Evolutionary conservation across 768 basidiomycete species (phyloP).

Genomic region (Pisolithus orientalis): DNA sequence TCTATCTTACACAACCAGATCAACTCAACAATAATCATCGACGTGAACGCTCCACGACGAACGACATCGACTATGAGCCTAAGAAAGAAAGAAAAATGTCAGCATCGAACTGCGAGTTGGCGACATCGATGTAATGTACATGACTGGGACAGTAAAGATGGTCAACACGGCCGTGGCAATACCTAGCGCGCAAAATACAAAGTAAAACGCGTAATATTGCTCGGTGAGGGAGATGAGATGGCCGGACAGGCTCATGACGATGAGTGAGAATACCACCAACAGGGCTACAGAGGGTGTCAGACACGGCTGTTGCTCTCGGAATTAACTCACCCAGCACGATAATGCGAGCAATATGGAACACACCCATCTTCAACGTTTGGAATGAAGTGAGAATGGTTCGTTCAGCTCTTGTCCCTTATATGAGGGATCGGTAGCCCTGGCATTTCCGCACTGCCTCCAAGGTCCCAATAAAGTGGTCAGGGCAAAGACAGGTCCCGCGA

Average conservation of each 20-base stretch:
- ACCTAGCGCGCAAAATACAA: conserved; percentile 21
- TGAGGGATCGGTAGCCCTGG: too few species aligned
- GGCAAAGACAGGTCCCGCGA: neutral
- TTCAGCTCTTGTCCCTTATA: neutral
- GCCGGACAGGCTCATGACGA: conserved; percentile 27
- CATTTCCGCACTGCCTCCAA: neutral
- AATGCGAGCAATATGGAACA: conserved; percentile 10
- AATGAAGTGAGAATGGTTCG: neutral
- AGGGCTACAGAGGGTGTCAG: conserved; percentile 4
- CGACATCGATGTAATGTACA: conserved; percentile 11
- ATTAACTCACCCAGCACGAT: conserved; percentile 16
- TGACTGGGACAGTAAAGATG: conserved; percentile 22
- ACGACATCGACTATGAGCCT: conserved; percentile 31
- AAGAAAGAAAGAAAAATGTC: neutral
- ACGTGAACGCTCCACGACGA: conserved; percentile 33
- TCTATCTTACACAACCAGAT: conserved; percentile 29
- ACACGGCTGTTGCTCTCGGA: conserved; percentile 2
- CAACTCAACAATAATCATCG: conserved; percentile 33
- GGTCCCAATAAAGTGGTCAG: neutral
- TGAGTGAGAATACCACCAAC: conserved; percentile 20
- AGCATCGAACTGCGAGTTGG: neutral
- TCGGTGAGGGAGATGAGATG: conserved; percentile 19
- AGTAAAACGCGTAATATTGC: conserved; percentile 5
- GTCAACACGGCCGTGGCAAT: conserved; percentile 24
- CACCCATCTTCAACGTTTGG: conserved; percentile 2